Percentiles rank a stretch among this genome's conserved stretches.
These are phyloP conservation scores for Pichia californica DNA, from an alignment of 805 yeast species.

Conservation along the genomic window DNA sequence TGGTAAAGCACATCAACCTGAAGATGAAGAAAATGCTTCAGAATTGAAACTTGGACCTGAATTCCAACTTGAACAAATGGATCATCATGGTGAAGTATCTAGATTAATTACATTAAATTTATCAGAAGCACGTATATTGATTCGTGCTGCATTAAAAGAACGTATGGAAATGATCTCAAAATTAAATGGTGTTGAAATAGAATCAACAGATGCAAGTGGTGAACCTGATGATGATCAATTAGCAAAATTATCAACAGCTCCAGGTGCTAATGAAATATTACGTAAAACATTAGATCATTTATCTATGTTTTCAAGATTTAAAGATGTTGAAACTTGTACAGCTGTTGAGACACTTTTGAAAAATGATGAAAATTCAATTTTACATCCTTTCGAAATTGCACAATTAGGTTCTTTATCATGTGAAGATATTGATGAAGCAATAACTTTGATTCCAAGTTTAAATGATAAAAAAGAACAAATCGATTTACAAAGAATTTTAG, in stretches of 20 bases:
- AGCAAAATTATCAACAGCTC: slow-evolving; percentile 49
- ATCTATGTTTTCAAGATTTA: slow-evolving; percentile 79
- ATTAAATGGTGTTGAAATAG: slow-evolving; percentile 29
- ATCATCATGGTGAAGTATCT: slow-evolving; percentile 72
- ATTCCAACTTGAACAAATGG: slow-evolving; percentile 72
- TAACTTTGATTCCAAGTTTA: slow-evolving; percentile 86
- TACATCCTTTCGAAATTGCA: slow-evolving; percentile 95
- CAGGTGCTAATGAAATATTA: slow-evolving; percentile 79
- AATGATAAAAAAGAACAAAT: slow-evolving; percentile 75
- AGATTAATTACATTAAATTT: slow-evolving; percentile 80
- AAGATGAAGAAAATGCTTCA: slow-evolving; percentile 91
- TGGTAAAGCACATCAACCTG: slow-evolving; percentile 50
- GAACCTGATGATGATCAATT: slow-evolving; percentile 43
- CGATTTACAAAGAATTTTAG: slow-evolving; percentile 79
- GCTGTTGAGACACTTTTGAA: slow-evolving; percentile 86
- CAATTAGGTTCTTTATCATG: slow-evolving; percentile 83
- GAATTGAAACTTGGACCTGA: slow-evolving; percentile 86
- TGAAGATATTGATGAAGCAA: slow-evolving; percentile 96
- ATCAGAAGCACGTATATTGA: slow-evolving; percentile 83
- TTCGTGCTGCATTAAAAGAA: slow-evolving; percentile 83
- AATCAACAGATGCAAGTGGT: slow-evolving; percentile 19
- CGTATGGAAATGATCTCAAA: slow-evolving; percentile 47
- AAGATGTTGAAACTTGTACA: slow-evolving; percentile 85
- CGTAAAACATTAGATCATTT: slow-evolving; percentile 88
- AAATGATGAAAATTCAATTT: slow-evolving; percentile 60